Evolutionary conservation across 2,329 filamentous ascomycete species (phyloP).

Genomic region (Aplosporella prunicola): DNA sequence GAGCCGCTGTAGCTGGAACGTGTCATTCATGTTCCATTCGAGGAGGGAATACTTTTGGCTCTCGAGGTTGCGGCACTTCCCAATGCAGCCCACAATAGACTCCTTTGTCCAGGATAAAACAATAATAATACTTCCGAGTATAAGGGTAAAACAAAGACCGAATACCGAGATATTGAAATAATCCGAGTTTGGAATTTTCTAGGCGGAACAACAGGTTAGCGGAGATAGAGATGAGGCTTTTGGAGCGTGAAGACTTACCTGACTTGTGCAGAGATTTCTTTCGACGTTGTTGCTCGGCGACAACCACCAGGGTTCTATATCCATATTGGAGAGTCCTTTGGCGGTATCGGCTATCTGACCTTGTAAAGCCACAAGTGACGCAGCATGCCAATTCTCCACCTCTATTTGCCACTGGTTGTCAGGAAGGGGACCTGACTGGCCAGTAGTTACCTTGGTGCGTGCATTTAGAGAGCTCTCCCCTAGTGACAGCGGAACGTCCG

Average conservation of each 20-base stretch:
- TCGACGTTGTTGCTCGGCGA: neutral
- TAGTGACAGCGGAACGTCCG: no score
- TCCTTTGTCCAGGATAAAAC: conserved; percentile 11
- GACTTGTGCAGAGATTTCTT: neutral
- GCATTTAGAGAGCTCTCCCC: no score
- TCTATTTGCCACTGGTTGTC: conserved; percentile 16
- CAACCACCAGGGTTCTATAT: no score
- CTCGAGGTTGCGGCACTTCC: conserved; percentile 9
- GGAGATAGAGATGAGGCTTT: no score
- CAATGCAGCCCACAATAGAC: neutral
- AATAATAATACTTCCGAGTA: conserved; percentile 16
- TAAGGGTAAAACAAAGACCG: conserved; percentile 17
- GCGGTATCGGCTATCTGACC: neutral
- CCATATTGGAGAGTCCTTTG: neutral
- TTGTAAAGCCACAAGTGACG: conserved; percentile 13
- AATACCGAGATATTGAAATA: conserved; percentile 16
- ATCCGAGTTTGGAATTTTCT: conserved; percentile 13
- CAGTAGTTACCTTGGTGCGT: no score
- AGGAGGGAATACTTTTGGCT: conserved; percentile 8
- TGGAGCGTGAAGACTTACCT: no score
- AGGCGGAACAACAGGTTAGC: no score
- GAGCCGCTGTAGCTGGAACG: conserved; percentile 12
- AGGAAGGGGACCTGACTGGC: conserved; percentile 12
- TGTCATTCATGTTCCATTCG: conserved; percentile 11
- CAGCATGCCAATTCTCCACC: conserved; percentile 10